Conservation (phyloP, 2,329 filamentous ascomycete species). For the Botryosphaeria dothidea region DNA sequence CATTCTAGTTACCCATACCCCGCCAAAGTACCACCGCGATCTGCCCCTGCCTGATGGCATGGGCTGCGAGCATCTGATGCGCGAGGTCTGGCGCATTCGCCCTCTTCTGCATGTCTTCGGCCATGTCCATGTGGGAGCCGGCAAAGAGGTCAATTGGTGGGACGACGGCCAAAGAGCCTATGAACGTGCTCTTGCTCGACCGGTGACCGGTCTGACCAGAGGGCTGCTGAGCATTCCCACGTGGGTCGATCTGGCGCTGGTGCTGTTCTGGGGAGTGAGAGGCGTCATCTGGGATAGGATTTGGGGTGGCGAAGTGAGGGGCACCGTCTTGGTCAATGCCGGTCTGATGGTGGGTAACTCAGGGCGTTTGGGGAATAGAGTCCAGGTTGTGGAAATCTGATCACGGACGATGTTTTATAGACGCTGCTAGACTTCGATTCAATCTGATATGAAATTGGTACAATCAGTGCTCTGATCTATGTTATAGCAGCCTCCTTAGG, state of each 20-base stretch:
- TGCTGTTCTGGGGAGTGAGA: conserved; percentile 54
- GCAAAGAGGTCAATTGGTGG: conserved; percentile 70
- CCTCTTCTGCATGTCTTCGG: conserved; percentile 81
- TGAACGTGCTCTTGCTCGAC: conserved; percentile 60
- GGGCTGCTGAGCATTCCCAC: conserved; percentile 40
- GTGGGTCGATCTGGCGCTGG: conserved; percentile 55
- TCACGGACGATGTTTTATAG: neutral
- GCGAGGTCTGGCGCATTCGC: conserved; percentile 69
- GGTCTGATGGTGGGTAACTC: conserved; percentile 54
- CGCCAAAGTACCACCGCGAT: conserved; percentile 71
- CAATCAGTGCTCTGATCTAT: neutral
- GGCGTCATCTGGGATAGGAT: conserved; percentile 62
- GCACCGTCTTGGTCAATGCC: conserved; percentile 62
- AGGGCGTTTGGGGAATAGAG: conserved; percentile 49
- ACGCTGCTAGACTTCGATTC: neutral
- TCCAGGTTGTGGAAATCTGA: conserved; percentile 44
- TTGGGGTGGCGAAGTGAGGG: conserved; percentile 56
- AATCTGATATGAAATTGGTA: neutral
- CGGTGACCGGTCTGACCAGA: conserved; percentile 36
- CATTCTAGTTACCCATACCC: conserved; percentile 78
- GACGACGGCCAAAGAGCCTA: conserved; percentile 72
- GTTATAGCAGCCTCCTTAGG: too few species aligned
- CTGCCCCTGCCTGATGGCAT: conserved; percentile 59
- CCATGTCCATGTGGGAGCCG: conserved; percentile 77
- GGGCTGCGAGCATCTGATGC: conserved; percentile 70